Evolutionary conservation across 192 early-diverging fungal species (phyloP).

Genomic region (Blastocladiella britannica): DNA sequence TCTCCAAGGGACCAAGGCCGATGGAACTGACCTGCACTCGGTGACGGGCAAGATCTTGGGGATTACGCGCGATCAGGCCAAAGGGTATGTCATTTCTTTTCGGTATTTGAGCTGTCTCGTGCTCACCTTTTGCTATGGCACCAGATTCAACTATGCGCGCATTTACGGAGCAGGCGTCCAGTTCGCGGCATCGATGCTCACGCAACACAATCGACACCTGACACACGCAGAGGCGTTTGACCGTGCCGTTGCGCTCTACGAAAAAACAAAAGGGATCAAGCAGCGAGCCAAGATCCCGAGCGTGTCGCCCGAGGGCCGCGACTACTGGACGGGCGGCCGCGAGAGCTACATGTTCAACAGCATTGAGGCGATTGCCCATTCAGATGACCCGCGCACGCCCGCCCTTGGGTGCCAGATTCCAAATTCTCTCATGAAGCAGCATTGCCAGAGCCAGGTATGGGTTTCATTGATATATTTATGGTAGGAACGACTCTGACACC

Average conservation of each 20-base stretch:
- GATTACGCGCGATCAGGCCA: constrained; percentile 71
- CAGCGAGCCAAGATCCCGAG: constrained; percentile 8
- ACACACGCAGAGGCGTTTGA: constrained; percentile 32
- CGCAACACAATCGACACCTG: constrained; percentile 58
- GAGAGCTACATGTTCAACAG: constrained; percentile 91
- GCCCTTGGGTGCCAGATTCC: constrained; percentile 74
- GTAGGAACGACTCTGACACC: no score
- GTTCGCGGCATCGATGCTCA: constrained; percentile 55
- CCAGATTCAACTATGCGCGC: constrained; percentile 90
- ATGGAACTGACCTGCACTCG: constrained; percentile 80
- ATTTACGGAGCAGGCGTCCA: constrained; percentile 87
- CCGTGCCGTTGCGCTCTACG: constrained; percentile 50
- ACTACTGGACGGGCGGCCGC: constrained; percentile 70
- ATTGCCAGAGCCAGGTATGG: constrained; percentile 19
- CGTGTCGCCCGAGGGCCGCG: constrained; percentile 4
- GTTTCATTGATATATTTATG: no score
- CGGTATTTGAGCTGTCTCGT: not conserved
- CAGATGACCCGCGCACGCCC: constrained; percentile 57
- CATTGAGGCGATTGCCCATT: constrained; percentile 58
- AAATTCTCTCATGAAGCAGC: constrained; percentile 37
- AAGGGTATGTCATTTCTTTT: constrained; percentile 27
- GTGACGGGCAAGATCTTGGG: constrained; percentile 71
- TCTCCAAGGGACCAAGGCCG: constrained; percentile 73
- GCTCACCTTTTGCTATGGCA: not conserved
- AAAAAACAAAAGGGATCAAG: constrained; percentile 60